Evolutionary conservation across 1,284 basidiomycete genomes (phyloP).

Genomic region (Erythrobasidium hasegawianum): DNA sequence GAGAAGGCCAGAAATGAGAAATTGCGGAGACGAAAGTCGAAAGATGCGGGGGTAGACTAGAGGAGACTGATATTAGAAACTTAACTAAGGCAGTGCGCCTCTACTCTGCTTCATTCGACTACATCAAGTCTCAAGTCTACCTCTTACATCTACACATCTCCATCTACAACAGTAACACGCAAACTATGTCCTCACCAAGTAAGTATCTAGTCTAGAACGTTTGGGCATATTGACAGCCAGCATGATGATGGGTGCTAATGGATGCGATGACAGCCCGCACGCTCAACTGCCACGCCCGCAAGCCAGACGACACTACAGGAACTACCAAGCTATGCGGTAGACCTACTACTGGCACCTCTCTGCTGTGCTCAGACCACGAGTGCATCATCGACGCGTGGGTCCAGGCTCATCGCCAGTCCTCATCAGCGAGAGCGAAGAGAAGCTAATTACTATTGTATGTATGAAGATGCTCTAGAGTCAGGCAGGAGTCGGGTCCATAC

Average conservation of each 20-base stretch:
- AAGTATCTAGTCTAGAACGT: too few species aligned
- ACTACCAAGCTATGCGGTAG: constrained; percentile 22
- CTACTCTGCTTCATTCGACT: too few species aligned
- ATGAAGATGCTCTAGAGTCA: constrained; percentile 28
- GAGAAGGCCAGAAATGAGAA: too few species aligned
- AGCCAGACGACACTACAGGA: constrained; percentile 12
- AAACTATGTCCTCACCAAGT: too few species aligned
- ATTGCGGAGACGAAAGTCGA: too few species aligned
- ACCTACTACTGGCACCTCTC: constrained; percentile 10
- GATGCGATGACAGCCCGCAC: constrained; percentile 15
- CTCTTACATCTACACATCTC: too few species aligned
- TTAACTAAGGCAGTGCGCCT: too few species aligned
- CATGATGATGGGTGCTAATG: too few species aligned
- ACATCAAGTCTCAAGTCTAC: too few species aligned
- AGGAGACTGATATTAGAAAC: background rate
- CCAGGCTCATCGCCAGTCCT: background rate
- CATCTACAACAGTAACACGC: too few species aligned
- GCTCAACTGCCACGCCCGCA: constrained; percentile 32
- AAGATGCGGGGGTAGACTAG: too few species aligned
- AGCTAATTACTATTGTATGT: background rate
- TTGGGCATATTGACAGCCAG: too few species aligned
- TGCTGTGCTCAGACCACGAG: constrained; percentile 33
- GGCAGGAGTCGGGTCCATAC: constrained; percentile 29
- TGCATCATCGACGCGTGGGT: constrained; percentile 30
- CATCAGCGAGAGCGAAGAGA: background rate